Percentiles rank a stretch among this genome's conserved stretches.
Evolutionary conservation across 2,329 filamentous ascomycete species (phyloP).

Genomic region (Clonostachys sp.): DNA sequence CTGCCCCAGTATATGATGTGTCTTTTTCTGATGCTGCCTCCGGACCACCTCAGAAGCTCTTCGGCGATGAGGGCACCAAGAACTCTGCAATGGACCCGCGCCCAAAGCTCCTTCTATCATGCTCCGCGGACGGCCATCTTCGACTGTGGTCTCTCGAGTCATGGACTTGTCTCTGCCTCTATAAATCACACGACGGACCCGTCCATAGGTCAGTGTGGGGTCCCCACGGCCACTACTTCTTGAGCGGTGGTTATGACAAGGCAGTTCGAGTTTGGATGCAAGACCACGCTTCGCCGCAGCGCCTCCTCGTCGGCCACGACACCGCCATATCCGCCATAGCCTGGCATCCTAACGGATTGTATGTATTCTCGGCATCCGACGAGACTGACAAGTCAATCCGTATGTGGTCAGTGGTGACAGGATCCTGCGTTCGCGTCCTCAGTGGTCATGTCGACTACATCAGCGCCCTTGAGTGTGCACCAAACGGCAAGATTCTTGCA

Average conservation of each 20-base stretch:
- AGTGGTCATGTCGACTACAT: constrained; percentile 87
- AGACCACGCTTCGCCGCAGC: constrained; percentile 83
- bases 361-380: constrained; percentile 87
- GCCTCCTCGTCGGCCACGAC: constrained; percentile 88
- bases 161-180: constrained; percentile 89
- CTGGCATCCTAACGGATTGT: constrained; percentile 92
- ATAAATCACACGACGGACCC: constrained; percentile 87
- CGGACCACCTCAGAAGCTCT: constrained; percentile 39
- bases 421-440: constrained; percentile 84
- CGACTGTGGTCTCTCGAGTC: constrained; percentile 90
- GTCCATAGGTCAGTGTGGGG: constrained; percentile 88
- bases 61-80: constrained; percentile 39
- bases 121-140: constrained; percentile 80
- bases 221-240: constrained; percentile 93
- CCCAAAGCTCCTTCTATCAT: constrained; percentile 79
- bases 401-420: constrained; percentile 94
- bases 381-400: constrained; percentile 84
- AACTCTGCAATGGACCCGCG: constrained; percentile 40
- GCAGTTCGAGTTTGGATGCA: constrained; percentile 89
- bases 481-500: constrained; percentile 85
- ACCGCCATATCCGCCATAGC: constrained; percentile 86
- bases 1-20: constrained; percentile 82
- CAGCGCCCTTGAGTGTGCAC: constrained; percentile 78
- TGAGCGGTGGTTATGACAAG: constrained; percentile 82
- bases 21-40: constrained; percentile 77